phyloP scores from a whole-genome alignment of 495 filamentous ascomycete genomes.

The Jackrogersella multiformis region DNA sequence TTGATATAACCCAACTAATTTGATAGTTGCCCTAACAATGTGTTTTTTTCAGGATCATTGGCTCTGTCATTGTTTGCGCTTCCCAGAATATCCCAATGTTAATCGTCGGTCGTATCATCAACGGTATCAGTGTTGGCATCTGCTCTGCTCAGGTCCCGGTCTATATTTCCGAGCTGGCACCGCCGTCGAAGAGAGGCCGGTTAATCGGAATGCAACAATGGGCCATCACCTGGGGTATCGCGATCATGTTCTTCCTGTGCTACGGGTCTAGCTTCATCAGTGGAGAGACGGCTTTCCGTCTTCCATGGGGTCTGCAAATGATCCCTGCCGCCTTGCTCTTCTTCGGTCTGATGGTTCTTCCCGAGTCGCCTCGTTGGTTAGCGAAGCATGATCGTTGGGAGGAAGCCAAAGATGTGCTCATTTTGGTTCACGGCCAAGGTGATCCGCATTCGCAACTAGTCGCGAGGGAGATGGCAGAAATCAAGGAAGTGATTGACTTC shows the following conservation, averaged over 20 bases:
- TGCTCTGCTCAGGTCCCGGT: constrained; percentile 83
- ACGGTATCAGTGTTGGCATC: constrained; percentile 79
- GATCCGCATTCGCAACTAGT: constrained; percentile 70
- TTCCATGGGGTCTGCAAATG: constrained; percentile 82
- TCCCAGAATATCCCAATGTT: constrained; percentile 79
- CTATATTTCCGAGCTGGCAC: constrained; percentile 78
- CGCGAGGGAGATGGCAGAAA: constrained; percentile 71
- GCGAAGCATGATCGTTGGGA: constrained; percentile 79
- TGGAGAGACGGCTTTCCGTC: constrained; percentile 68
- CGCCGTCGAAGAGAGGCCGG: constrained; percentile 73
- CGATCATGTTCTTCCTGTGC: constrained; percentile 84
- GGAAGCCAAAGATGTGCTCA: constrained; percentile 69
- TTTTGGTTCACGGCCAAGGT: constrained; percentile 73
- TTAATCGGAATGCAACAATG: constrained; percentile 78
- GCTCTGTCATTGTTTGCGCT: constrained; percentile 74
- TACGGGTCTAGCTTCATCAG: constrained; percentile 77
- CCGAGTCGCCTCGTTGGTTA: constrained; percentile 82
- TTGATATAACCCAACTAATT: neutral
- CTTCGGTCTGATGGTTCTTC: constrained; percentile 69
- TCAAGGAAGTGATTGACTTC: constrained; percentile 74
- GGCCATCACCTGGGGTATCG: constrained; percentile 83
- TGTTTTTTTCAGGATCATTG: constrained; percentile 52
- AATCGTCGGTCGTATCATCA: constrained; percentile 77
- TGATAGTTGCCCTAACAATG: constrained; percentile 22
- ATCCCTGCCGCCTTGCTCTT: constrained; percentile 73